A percentile compares a stretch with the other conserved stretches of the same genome.
Evolutionary conservation across 306 rosid genomes (phyloP).

Genomic region (Glycine tomentella): DNA sequence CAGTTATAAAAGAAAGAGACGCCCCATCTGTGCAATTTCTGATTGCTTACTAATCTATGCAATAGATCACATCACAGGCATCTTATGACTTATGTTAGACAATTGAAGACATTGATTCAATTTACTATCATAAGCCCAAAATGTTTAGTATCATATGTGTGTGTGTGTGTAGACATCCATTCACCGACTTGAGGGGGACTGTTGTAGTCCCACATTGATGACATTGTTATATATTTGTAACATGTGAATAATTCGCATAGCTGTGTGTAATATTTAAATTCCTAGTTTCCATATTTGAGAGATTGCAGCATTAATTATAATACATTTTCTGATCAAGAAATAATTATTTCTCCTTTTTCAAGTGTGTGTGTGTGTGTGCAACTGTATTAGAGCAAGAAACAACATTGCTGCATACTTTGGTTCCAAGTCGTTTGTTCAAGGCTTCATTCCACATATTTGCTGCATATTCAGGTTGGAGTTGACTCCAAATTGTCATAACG

Average conservation of each 20-base stretch:
- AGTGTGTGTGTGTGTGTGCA: not conserved
- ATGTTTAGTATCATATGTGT: not conserved
- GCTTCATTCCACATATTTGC: conserved; percentile 99
- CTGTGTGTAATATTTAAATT: not conserved
- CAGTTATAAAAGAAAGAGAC: conserved; percentile 24
- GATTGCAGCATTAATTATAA: not conserved
- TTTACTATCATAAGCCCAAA: conserved; percentile 6
- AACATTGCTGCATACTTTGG: conserved; percentile 61
- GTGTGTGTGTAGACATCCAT: too few species aligned
- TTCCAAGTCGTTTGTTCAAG: conserved; percentile 91
- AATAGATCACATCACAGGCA: conserved; percentile 39
- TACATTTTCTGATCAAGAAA: not conserved
- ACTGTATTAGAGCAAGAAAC: not conserved
- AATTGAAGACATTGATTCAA: conserved; percentile 17
- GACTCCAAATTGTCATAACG: conserved; percentile 95
- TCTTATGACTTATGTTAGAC: conserved; percentile 17
- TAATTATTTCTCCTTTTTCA: not conserved
- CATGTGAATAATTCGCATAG: too few species aligned
- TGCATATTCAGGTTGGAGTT: conserved; percentile 85
- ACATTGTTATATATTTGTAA: too few species aligned
- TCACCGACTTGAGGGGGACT: too few species aligned
- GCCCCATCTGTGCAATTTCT: not conserved
- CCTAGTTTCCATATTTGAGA: not conserved
- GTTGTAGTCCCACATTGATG: too few species aligned
- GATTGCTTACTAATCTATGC: conserved; percentile 19